These are phyloP conservation scores for Collariella sp. DNA, from an alignment of 495 filamentous ascomycete genomes.

Conservation along the genomic window DNA sequence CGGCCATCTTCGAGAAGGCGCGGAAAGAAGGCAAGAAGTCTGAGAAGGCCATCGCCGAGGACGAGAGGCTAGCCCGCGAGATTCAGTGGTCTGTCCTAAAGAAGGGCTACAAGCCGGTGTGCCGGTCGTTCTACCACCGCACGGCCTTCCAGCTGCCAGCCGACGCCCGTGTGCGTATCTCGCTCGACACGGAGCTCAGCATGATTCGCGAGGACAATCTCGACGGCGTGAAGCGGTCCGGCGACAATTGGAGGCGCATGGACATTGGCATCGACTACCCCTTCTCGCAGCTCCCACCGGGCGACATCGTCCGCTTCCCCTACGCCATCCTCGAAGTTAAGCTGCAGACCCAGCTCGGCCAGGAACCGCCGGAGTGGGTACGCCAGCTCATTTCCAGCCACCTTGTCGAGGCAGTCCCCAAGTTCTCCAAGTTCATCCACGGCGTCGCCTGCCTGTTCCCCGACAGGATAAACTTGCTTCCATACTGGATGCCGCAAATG, in stretches of 20 bases:
- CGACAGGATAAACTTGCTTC: constrained; percentile 76
- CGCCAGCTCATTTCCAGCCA: constrained; percentile 84
- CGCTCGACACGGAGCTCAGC: constrained; percentile 88
- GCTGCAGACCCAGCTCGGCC: constrained; percentile 92
- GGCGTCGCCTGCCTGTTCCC: constrained; percentile 83
- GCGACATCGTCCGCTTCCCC: constrained; percentile 84
- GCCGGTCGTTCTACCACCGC: constrained; percentile 91
- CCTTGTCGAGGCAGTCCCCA: constrained; percentile 93
- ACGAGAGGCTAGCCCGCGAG: constrained; percentile 83
- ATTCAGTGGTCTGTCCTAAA: constrained; percentile 89
- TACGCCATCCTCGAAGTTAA: constrained; percentile 98
- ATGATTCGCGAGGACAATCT: constrained; percentile 95
- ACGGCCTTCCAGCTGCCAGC: constrained; percentile 97
- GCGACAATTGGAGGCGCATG: constrained; percentile 91
- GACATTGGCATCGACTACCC: constrained; percentile 97
- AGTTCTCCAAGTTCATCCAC: constrained; percentile 99
- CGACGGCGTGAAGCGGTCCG: constrained; percentile 65
- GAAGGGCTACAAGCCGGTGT: constrained; percentile 73
- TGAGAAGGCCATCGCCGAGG: constrained; percentile 76
- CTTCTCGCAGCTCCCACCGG: constrained; percentile 77
- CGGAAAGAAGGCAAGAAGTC: constrained; percentile 90
- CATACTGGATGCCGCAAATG: constrained; percentile 99
- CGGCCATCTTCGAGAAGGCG: constrained; percentile 85
- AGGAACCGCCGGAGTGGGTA: constrained; percentile 95
- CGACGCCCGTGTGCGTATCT: constrained; percentile 92